These are phyloP conservation scores for Phytophthora citrophthora DNA, from an alignment of 352 stramenopile genomes.

Conservation along the genomic window DNA sequence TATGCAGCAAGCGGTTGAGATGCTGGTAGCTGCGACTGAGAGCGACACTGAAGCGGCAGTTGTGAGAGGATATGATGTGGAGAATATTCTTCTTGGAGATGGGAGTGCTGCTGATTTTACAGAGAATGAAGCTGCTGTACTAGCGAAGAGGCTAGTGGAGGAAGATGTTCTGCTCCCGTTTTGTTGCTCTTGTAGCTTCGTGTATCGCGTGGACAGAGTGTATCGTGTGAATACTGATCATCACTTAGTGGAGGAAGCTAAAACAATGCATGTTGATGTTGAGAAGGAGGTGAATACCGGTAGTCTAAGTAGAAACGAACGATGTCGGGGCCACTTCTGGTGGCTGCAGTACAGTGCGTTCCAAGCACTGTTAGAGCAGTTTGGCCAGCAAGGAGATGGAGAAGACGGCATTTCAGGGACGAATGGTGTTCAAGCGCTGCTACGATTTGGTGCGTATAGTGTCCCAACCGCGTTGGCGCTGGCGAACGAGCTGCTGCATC, in stretches of 20 bases:
- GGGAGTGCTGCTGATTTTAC: slow-evolving; percentile 26
- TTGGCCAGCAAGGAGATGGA: slow-evolving; percentile 16
- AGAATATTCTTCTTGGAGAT: slow-evolving; percentile 33
- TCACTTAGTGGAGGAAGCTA: slow-evolving; percentile 26
- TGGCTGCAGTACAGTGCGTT: slow-evolving; percentile 28
- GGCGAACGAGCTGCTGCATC: slow-evolving; percentile 40
- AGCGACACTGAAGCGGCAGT: slow-evolving; percentile 20
- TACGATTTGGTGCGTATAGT: slow-evolving; percentile 50
- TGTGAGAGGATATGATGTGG: slow-evolving; percentile 41
- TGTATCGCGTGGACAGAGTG: slow-evolving; percentile 35
- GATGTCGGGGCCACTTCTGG: slow-evolving; percentile 29
- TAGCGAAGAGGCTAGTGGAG: slow-evolving; percentile 32
- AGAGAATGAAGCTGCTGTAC: slow-evolving; percentile 12
- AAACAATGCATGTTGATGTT: slow-evolving; percentile 10
- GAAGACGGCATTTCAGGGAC: slow-evolving; percentile 36
- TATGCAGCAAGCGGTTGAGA: slow-evolving; percentile 35
- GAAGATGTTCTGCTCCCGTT: slow-evolving; percentile 37
- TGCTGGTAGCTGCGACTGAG: slow-evolving; percentile 35
- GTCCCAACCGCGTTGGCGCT: slow-evolving; percentile 45
- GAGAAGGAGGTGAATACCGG: neutral
- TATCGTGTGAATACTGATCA: slow-evolving; percentile 40
- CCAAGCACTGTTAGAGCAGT: slow-evolving; percentile 15
- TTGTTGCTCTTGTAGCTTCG: slow-evolving; percentile 40
- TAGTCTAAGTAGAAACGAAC: neutral
- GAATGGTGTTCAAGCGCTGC: slow-evolving; percentile 45